Conservation (phyloP, 2,329 filamentous ascomycete genomes). For the Thyridium curvatum region DNA sequence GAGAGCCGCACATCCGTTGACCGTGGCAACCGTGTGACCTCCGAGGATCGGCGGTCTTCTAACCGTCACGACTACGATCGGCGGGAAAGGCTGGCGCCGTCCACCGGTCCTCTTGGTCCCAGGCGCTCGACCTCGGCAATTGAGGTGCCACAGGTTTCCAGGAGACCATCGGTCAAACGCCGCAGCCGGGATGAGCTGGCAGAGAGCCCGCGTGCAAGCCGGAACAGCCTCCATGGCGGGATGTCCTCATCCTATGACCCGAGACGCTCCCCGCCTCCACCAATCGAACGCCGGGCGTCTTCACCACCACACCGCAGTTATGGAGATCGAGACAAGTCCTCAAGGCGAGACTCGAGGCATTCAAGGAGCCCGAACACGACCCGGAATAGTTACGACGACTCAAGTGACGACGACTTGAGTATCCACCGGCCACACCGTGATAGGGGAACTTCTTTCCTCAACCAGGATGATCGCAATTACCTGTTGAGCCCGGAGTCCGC, state of each 20-base stretch:
- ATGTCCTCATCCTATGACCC: neutral
- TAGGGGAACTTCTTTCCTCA: conserved; percentile 25
- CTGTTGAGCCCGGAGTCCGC: conserved; percentile 14
- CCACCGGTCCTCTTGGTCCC: conserved; percentile 9
- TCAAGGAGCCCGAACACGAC: conserved; percentile 5
- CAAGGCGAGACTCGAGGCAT: conserved; percentile 19
- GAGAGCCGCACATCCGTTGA: no score
- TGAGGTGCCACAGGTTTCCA: conserved; percentile 10
- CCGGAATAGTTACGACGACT: conserved; percentile 21
- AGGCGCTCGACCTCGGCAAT: conserved; percentile 25
- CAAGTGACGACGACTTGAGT: conserved; percentile 30
- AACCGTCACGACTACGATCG: neutral
- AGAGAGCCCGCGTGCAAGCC: conserved; percentile 4
- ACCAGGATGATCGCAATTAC: conserved; percentile 24
- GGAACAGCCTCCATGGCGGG: conserved; percentile 1
- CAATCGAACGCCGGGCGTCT: conserved; percentile 6
- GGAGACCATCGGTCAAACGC: conserved; percentile 6
- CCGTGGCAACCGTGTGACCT: no score
- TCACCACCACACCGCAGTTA: conserved; percentile 1
- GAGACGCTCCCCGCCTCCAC: conserved; percentile 8
- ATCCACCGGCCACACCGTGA: conserved; percentile 17
- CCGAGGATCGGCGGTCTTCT: conserved; percentile 1
- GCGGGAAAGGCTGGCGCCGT: neutral
- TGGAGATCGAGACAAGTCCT: conserved; percentile 9
- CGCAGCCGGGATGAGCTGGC: conserved; percentile 8